These are phyloP conservation scores for Zasmidium citrigriseum DNA, from an alignment of 2,329 filamentous ascomycete genomes.

Conservation along the genomic window DNA sequence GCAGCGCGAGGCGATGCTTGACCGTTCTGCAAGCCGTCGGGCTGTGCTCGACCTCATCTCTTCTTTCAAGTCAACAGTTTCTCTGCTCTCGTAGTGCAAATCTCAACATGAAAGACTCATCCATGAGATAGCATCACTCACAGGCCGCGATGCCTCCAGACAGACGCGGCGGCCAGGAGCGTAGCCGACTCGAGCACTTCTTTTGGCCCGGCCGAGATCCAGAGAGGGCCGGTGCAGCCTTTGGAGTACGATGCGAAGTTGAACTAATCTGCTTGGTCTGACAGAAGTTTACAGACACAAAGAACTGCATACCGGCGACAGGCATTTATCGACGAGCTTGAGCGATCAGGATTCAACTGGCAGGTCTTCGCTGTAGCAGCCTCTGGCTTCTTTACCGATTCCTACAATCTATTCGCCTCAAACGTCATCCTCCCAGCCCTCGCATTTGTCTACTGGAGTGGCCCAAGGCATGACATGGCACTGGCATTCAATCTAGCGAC, in stretches of 20 bases:
- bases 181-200: background rate
- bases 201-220: conserved; percentile 16
- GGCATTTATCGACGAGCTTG: conserved; percentile 13
- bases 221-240: conserved; percentile 11
- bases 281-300: conserved; percentile 3
- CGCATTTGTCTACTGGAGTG: conserved; percentile 40
- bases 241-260: background rate
- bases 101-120: too few species aligned
- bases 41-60: too few species aligned
- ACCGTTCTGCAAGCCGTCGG: too few species aligned
- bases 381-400: conserved; percentile 43
- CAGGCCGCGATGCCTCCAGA: too few species aligned
- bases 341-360: conserved; percentile 19
- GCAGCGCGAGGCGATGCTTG: too few species aligned
- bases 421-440: conserved; percentile 44
- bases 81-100: too few species aligned
- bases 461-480: conserved; percentile 22
- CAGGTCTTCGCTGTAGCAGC: conserved; percentile 33
- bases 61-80: too few species aligned
- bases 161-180: too few species aligned
- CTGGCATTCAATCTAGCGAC: conserved; percentile 42
- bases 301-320: background rate
- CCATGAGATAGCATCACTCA: too few species aligned
- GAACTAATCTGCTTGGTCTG: background rate
- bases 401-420: conserved; percentile 42